Percentiles rank a stretch among this genome's conserved stretches.
Evolutionary conservation across 495 filamentous ascomycete species (phyloP).

Genomic region (Xanthoparmelia taractica): DNA sequence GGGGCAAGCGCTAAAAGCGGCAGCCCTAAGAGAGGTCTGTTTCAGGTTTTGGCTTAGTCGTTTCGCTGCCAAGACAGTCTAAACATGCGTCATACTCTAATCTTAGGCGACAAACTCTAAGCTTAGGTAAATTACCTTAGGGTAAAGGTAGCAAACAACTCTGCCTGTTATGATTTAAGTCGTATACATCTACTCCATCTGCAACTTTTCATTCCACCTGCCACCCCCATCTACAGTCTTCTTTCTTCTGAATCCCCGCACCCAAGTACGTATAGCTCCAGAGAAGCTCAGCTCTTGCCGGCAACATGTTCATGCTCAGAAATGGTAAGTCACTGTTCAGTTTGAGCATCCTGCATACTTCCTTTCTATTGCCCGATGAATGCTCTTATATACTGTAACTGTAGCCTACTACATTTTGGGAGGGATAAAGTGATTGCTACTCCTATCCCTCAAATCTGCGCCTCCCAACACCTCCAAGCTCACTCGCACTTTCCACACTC

Average conservation of each 20-base stretch:
- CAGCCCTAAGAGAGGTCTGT: no score
- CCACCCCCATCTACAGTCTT: neutral
- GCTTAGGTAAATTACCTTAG: no score
- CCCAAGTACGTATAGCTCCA: neutral
- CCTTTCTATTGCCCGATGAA: neutral
- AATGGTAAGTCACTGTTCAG: slow-evolving; percentile 45
- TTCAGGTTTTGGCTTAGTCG: no score
- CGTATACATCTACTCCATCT: neutral
- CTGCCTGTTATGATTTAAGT: neutral
- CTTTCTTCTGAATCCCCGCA: neutral
- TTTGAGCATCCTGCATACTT: slow-evolving; percentile 14
- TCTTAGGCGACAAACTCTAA: no score
- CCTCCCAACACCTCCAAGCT: slow-evolving; percentile 25
- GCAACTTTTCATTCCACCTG: neutral
- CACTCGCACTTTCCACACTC: neutral
- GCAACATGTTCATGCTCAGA: slow-evolving; percentile 63
- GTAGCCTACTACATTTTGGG: neutral
- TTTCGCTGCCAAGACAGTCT: no score
- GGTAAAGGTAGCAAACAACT: no score
- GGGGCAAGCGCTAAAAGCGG: no score
- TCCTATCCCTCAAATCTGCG: neutral
- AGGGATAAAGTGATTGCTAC: neutral
- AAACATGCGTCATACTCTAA: no score
- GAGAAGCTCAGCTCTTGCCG: neutral
- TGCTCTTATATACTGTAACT: neutral